Conservation (phyloP, 768 basidiomycete genomes). For the Lactifluus pinguis region DNA sequence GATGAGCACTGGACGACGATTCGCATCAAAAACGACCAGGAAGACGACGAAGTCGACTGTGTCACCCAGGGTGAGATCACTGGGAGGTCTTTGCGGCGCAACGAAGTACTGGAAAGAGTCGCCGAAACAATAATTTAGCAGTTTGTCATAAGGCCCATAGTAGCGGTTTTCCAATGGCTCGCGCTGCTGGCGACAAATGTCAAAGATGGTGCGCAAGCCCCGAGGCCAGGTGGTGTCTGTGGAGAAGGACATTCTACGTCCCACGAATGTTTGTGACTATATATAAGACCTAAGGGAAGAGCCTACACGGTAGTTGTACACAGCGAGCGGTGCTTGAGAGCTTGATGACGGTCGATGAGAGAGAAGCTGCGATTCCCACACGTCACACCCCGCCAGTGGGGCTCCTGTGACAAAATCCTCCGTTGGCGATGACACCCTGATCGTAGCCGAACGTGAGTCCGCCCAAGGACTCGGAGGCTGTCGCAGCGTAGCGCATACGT, state of each 20-base stretch:
- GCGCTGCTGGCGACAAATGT: background rate
- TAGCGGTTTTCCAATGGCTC: background rate
- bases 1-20: background rate
- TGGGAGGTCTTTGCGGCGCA: background rate
- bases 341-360: no score
- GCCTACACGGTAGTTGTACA: no score
- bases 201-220: background rate
- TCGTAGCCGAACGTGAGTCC: slow-evolving; percentile 78
- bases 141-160: background rate
- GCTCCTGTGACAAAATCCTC: no score
- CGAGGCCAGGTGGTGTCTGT: background rate
- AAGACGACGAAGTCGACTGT: background rate
- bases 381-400: no score
- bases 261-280: no score
- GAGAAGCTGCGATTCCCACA: no score
- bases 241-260: no score
- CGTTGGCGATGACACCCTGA: slow-evolving; percentile 80
- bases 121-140: background rate
- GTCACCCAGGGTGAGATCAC: background rate
- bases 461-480: slow-evolving; percentile 64
- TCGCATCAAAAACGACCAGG: background rate
- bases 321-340: no score
- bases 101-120: background rate
- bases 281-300: no score
- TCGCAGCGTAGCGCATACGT: slow-evolving; percentile 57